Percentiles rank a stretch among this genome's conserved stretches.
These are phyloP conservation scores for Ogataea trehalophila DNA, from an alignment of 805 yeast genomes.

Conservation along the genomic window DNA sequence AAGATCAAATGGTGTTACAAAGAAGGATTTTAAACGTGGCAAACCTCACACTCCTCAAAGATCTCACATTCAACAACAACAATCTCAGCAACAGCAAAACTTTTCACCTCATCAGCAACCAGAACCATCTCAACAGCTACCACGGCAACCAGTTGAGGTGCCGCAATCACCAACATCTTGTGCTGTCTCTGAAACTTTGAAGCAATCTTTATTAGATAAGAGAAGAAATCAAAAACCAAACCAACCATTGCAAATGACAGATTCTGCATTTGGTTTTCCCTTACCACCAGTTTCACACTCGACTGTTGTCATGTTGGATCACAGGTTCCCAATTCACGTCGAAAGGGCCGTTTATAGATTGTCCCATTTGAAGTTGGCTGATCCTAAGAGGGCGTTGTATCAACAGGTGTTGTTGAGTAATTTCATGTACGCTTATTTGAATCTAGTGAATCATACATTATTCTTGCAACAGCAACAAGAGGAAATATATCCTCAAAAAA, in stretches of 20 bases:
- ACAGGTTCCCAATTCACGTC: constrained; percentile 88
- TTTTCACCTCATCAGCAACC: neutral
- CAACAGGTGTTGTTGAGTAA: constrained; percentile 92
- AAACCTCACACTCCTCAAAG: too few species aligned
- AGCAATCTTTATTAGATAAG: constrained; percentile 24
- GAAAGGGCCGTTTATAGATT: constrained; percentile 93
- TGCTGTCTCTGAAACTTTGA: constrained; percentile 16
- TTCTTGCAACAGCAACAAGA: constrained; percentile 60
- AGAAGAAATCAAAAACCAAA: constrained; percentile 40
- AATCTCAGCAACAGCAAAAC: neutral
- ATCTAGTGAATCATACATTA: constrained; percentile 86
- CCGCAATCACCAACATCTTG: constrained; percentile 4
- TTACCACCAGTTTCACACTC: constrained; percentile 75
- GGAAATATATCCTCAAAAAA: constrained; percentile 23
- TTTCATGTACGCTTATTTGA: constrained; percentile 96
- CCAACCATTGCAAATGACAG: constrained; percentile 57
- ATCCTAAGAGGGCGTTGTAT: constrained; percentile 82
- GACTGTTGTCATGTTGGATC: constrained; percentile 74
- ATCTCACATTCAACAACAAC: neutral
- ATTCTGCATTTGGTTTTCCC: constrained; percentile 85
- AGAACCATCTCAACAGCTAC: neutral
- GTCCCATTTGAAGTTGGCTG: constrained; percentile 89
- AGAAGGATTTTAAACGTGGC: too few species aligned
- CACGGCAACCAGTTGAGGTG: constrained; percentile 1
- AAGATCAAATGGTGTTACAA: too few species aligned